Evolutionary conservation across 2,329 filamentous ascomycete genomes (phyloP), one percentile per base, ranked within the genome.

Genomic region (Chaetothyriales sp.): DNA sequence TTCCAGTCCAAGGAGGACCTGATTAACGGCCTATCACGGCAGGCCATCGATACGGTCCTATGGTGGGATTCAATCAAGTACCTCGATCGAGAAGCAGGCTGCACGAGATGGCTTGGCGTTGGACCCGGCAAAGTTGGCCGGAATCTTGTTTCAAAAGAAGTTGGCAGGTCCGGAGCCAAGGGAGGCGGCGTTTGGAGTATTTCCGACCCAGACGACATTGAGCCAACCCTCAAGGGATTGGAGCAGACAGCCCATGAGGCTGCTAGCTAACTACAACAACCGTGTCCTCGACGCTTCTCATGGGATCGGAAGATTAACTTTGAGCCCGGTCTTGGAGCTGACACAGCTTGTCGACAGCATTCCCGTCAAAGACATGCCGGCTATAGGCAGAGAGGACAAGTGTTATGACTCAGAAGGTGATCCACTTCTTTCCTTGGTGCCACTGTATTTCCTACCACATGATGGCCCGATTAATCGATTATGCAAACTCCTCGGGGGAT

Each of bases 41-140:
- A 88, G 62, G 89, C 84, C 55, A 80, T 92, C n/a, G 87, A 95
- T 69, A 95, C 89, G 26, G 87, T 96, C 43, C 76, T 79, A 53
- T 96, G 90, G 90, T 95, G 89, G 81, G 86, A 93, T 59, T 92
- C 86, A 61, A 89, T 96, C 61, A 81, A 80, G 58, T 95, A 93
- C 62, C 71, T 95, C 47, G 86, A 95, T 64, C 81, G 92, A 64
- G 80, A 92, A 60, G 78, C 83, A 62, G 82, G 82, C 55, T 85
- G 95, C 18, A 75, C 81, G 60, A 74, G 89, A 51, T 95, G 90
- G 84, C 77, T 96, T 47, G 90, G 90, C 44, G 86, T 96, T 55
- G 90, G 90, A 0, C 90, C 90, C 0, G 90, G 90, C 4, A 94
- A 94, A 65, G 90, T 96, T 1, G 90, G 90, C 0, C 76, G 89